Evolutionary conservation across 768 basidiomycete species (phyloP).

Genomic region (Lactarius psammicola): DNA sequence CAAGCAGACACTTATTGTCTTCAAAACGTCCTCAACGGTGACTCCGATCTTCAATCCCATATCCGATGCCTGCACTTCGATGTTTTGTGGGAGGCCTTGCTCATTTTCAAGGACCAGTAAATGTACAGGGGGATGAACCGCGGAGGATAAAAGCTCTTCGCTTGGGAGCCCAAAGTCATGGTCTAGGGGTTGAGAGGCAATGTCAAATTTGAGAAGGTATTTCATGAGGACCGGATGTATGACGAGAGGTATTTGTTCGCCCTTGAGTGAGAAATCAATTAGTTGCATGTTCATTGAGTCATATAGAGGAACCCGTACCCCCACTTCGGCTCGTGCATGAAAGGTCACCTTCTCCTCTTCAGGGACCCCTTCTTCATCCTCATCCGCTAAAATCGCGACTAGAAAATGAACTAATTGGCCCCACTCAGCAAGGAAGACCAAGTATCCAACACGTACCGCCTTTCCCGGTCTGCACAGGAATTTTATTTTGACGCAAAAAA

Average conservation of each 20-base stretch:
- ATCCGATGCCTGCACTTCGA: not conserved
- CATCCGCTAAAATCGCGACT: constrained; percentile 4
- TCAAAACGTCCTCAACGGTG: constrained; percentile 14
- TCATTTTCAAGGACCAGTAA: constrained; percentile 6
- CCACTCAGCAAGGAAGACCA: not conserved
- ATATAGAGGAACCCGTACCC: not conserved
- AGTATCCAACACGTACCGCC: constrained; percentile 2
- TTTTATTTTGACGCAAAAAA: not conserved
- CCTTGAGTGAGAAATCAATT: constrained; percentile 6
- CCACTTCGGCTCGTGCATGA: not conserved
- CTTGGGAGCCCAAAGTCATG: constrained; percentile 4
- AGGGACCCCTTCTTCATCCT: not conserved
- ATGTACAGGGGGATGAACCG: constrained; percentile 2
- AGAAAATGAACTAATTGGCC: not conserved
- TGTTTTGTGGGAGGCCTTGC: constrained; percentile 7
- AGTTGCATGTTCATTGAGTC: no score
- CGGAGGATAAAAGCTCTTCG: constrained; percentile 11
- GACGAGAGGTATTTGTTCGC: not conserved
- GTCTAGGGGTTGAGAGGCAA: not conserved
- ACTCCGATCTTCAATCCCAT: not conserved
- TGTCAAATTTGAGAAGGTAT: constrained; percentile 7
- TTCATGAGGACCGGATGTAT: constrained; percentile 5
- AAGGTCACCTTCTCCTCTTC: constrained; percentile 5
- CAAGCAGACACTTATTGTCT: not conserved
- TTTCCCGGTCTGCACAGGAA: not conserved